Conservation (phyloP, 176 grass and related monocot species). For the Aegilops umbellulata region DNA sequence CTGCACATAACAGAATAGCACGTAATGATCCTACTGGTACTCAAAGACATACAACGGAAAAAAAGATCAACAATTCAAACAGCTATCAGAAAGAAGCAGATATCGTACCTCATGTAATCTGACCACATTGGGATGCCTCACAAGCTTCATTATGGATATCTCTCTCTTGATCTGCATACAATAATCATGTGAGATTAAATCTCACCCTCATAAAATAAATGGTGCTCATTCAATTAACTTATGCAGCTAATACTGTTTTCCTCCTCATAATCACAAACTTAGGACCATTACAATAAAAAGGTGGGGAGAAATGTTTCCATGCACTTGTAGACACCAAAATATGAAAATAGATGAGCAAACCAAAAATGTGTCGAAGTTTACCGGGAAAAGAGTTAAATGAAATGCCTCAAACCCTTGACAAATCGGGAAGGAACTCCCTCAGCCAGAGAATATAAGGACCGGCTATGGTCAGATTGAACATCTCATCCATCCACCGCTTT, state of each 20-base stretch:
- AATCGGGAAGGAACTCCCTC: not conserved
- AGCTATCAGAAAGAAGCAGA: not conserved
- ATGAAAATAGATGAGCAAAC: not conserved
- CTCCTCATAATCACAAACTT: not conserved
- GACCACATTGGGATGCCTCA: slow-evolving; percentile 95
- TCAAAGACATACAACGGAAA: not conserved
- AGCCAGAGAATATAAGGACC: not conserved
- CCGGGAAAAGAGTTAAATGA: not conserved
- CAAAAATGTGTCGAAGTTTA: not conserved
- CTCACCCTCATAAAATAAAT: not conserved
- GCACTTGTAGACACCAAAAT: not conserved
- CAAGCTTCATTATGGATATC: slow-evolving; percentile 99
- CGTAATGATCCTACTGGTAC: not conserved
- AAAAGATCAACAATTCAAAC: slow-evolving; percentile 13
- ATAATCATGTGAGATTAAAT: not conserved
- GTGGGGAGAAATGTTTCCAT: not conserved
- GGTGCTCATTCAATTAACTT: slow-evolving; percentile 12
- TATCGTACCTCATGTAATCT: slow-evolving; percentile 69
- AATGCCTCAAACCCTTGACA: not conserved
- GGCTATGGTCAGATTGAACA: slow-evolving; percentile 4
- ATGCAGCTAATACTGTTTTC: slow-evolving; percentile 6
- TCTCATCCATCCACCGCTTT: not conserved
- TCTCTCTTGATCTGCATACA: slow-evolving; percentile 90
- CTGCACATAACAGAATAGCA: slow-evolving; percentile 57
- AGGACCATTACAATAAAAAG: not conserved